phyloP scores from a whole-genome alignment of 1,284 basidiomycete genomes.

The Veloporphyrellus conicus region DNA sequence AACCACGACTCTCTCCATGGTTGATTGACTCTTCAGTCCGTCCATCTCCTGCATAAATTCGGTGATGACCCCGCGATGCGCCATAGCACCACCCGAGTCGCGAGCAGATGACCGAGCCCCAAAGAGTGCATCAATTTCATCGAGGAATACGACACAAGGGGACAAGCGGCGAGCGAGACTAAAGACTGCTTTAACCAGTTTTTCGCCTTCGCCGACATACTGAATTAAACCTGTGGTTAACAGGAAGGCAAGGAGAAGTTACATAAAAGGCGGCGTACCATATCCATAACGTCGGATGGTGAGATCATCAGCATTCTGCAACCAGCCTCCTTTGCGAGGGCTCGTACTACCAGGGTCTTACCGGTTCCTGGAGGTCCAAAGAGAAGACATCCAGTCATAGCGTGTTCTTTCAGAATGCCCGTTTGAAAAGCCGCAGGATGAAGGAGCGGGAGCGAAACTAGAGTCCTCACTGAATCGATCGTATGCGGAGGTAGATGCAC shows the following conservation, averaged over 20 bases:
- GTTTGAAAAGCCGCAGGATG: conserved; percentile 87
- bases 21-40: conserved; percentile 65
- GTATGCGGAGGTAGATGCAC: conserved; percentile 85
- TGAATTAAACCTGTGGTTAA: conserved; percentile 33
- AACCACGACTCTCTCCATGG: conserved; percentile 78
- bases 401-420: conserved; percentile 87
- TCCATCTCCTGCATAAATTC: conserved; percentile 99
- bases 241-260: not conserved
- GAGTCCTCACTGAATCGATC: conserved; percentile 82
- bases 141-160: conserved; percentile 93
- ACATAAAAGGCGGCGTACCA: conserved; percentile 47
- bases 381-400: conserved; percentile 82
- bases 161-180: conserved; percentile 82
- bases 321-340: conserved; percentile 87
- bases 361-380: conserved; percentile 92
- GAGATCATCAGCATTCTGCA: conserved; percentile 84
- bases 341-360: conserved; percentile 86
- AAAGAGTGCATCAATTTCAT: conserved; percentile 93
- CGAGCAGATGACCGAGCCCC: conserved; percentile 80
- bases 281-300: conserved; percentile 85
- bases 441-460: conserved; percentile 87
- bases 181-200: conserved; percentile 89
- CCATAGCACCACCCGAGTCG: conserved; percentile 77
- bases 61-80: conserved; percentile 80
- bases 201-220: conserved; percentile 95